Evolutionary conservation across 73 alveolate species (phyloP).

Genomic region (Loxodes magnus): DNA sequence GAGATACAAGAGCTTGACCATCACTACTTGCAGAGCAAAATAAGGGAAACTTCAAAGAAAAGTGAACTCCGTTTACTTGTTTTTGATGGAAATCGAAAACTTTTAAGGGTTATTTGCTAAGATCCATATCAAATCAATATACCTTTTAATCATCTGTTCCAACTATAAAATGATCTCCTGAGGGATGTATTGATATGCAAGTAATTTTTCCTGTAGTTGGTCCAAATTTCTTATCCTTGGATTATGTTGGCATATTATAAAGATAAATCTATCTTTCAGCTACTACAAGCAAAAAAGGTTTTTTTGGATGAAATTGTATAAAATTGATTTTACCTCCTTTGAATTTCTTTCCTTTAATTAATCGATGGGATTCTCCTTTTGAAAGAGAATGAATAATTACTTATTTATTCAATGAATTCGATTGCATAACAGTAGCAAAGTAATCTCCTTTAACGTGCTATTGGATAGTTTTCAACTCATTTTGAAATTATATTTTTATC

Average conservation of each 20-base stretch:
- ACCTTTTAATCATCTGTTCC: slow-evolving; percentile 92
- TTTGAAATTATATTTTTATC: slow-evolving; percentile 16
- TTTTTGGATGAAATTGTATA: slow-evolving; percentile 84
- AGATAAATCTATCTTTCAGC: slow-evolving; percentile 78
- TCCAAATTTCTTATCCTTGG: slow-evolving; percentile 57
- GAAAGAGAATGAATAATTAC: slow-evolving; percentile 80
- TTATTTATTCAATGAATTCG: slow-evolving; percentile 56
- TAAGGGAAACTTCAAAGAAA: slow-evolving; percentile 43
- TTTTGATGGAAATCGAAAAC: slow-evolving; percentile 83
- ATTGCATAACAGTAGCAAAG: slow-evolving; percentile 79
- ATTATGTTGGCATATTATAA: slow-evolving; percentile 83
- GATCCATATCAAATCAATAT: slow-evolving; percentile 91
- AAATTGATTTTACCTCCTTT: slow-evolving; percentile 65
- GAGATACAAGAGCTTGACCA: slow-evolving; percentile 62
- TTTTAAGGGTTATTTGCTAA: slow-evolving; percentile 84
- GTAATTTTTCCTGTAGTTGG: slow-evolving; percentile 77
- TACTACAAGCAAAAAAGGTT: slow-evolving; percentile 81
- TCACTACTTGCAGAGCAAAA: slow-evolving; percentile 56
- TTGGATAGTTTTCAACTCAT: slow-evolving; percentile 30
- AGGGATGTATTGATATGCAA: slow-evolving; percentile 73
- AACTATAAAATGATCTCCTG: slow-evolving; percentile 86
- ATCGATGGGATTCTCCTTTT: slow-evolving; percentile 74
- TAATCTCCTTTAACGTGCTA: slow-evolving; percentile 91
- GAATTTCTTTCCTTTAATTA: slow-evolving; percentile 80
- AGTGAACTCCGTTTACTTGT: slow-evolving; percentile 49